phyloP scores from a whole-genome alignment of 1,284 basidiomycete genomes.

The Apiotrichum sp. region DNA sequence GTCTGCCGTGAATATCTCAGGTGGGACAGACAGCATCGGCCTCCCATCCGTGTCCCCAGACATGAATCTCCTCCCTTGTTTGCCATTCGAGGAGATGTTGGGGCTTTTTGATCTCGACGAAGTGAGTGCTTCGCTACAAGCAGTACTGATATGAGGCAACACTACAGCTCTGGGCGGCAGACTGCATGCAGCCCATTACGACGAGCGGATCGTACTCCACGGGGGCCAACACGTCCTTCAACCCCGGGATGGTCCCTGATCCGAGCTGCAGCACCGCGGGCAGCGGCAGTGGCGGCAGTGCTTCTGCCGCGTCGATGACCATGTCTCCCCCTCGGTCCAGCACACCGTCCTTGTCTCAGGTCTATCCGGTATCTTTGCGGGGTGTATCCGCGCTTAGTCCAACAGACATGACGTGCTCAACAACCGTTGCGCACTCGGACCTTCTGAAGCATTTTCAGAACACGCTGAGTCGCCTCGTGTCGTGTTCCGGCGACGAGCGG shows the following conservation, averaged over 20 bases:
- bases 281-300: background rate
- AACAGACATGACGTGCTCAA: background rate
- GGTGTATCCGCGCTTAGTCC: no score
- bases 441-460: constrained; percentile 25
- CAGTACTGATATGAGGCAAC: constrained; percentile 12
- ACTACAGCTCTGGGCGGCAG: constrained; percentile 30
- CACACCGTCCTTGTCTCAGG: background rate
- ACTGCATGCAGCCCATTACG: constrained; percentile 21
- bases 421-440: constrained; percentile 3
- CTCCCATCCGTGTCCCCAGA: background rate
- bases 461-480: constrained; percentile 23
- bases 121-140: constrained; percentile 2
- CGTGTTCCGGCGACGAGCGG: constrained; percentile 21
- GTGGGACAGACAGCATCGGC: background rate
- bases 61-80: background rate
- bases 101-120: constrained; percentile 22
- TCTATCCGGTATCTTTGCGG: no score
- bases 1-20: background rate
- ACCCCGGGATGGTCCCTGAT: no score
- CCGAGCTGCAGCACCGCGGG: no score
- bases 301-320: background rate
- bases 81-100: background rate
- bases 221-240: no score
- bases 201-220: background rate
- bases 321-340: background rate